Evolutionary conservation across 768 basidiomycete genomes (phyloP).

Genomic region (Pisolithus sp.): DNA sequence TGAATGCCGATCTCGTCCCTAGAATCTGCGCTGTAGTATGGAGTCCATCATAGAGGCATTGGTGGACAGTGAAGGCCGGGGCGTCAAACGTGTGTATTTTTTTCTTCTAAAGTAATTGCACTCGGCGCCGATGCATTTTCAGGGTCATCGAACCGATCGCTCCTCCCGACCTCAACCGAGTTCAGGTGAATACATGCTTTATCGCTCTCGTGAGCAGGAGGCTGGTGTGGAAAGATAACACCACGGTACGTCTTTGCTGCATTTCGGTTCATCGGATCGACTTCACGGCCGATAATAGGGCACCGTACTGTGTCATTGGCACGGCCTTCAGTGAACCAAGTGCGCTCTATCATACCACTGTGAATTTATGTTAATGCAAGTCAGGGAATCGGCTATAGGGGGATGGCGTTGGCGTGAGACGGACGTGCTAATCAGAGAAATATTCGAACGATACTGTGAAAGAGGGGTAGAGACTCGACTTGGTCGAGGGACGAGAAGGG

Average conservation of each 20-base stretch:
- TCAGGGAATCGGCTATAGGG: no score
- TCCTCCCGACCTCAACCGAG: conserved; percentile 81
- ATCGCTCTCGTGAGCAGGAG: conserved; percentile 88
- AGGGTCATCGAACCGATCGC: conserved; percentile 74
- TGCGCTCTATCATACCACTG: not conserved
- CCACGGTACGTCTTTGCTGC: conserved; percentile 36
- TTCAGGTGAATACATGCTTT: conserved; percentile 87
- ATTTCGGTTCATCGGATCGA: not conserved
- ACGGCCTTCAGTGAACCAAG: conserved; percentile 37
- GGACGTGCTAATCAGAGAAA: no score
- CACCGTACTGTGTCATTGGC: conserved; percentile 64
- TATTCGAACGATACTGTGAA: no score
- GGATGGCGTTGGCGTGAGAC: no score
- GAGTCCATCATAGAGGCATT: conserved; percentile 76
- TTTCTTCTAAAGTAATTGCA: conserved; percentile 7
- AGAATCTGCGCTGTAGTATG: conserved; percentile 71
- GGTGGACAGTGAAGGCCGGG: no score
- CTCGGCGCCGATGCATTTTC: not conserved
- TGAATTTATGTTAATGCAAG: no score
- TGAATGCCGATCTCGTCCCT: not conserved
- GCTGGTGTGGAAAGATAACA: conserved; percentile 69
- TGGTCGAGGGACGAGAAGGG: no score
- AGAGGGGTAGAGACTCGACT: no score
- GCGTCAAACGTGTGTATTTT: conserved; percentile 53
- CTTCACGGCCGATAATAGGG: conserved; percentile 36